A percentile compares a stretch with the other conserved stretches of the same genome.
phyloP scores from a whole-genome alignment of 805 yeast genomes.

The Pichia kluyveri region DNA sequence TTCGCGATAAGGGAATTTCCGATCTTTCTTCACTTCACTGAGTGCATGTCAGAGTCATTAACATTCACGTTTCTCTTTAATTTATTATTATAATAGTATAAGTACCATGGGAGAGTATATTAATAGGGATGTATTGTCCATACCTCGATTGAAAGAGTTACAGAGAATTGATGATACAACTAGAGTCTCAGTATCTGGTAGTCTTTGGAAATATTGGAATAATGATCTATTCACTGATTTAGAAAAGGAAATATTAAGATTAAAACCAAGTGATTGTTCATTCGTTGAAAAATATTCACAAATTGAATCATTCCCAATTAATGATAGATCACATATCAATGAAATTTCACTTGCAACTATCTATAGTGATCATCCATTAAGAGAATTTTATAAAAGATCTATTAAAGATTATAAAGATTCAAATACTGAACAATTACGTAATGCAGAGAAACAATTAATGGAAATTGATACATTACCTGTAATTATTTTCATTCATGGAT shows the following conservation, averaged over 20 bases:
- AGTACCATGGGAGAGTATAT: background rate
- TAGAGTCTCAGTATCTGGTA: conserved; percentile 1
- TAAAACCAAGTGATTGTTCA: conserved; percentile 49
- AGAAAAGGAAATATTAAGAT: conserved; percentile 31
- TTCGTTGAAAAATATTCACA: conserved; percentile 39
- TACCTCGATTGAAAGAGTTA: conserved; percentile 11
- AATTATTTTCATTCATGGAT: conserved; percentile 68
- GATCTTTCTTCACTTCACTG: too few relatives aligned
- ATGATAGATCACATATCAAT: conserved; percentile 16
- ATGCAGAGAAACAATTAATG: conserved; percentile 17
- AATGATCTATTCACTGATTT: conserved; percentile 25
- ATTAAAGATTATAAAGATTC: conserved; percentile 5
- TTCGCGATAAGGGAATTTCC: too few relatives aligned
- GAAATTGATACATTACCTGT: conserved; percentile 46
- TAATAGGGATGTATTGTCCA: conserved; percentile 8
- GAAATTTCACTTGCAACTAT: conserved; percentile 32
- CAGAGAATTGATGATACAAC: conserved; percentile 12
- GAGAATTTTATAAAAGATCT: conserved; percentile 25
- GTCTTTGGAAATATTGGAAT: conserved; percentile 8
- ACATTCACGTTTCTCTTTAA: too few relatives aligned
- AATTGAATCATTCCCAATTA: conserved; percentile 31
- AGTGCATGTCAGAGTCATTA: too few relatives aligned
- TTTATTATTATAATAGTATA: too few relatives aligned
- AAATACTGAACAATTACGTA: conserved; percentile 11
- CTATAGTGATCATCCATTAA: conserved; percentile 44